These are phyloP conservation scores for Fusarium sambucinum DNA, from an alignment of 2,329 filamentous ascomycete genomes.

Conservation along the genomic window DNA sequence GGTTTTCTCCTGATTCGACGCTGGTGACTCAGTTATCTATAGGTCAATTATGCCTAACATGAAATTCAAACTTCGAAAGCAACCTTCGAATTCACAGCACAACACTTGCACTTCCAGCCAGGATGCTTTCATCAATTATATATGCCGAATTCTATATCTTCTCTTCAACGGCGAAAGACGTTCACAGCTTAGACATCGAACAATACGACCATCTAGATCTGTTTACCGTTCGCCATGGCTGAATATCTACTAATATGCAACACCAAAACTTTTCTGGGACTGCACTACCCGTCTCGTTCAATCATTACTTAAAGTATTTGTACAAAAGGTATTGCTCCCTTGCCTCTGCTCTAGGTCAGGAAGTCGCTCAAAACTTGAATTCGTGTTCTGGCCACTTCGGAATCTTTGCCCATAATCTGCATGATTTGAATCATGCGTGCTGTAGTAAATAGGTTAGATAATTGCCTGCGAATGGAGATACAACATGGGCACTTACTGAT, in stretches of 20 bases:
- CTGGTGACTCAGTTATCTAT: background rate
- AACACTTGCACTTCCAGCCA: background rate
- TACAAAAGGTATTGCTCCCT: background rate
- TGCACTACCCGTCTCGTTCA: slow-evolving; percentile 15
- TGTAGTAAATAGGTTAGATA: slow-evolving; percentile 47
- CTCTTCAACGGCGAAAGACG: background rate
- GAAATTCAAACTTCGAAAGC: slow-evolving; percentile 29
- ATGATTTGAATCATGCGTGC: slow-evolving; percentile 74
- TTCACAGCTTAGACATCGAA: background rate
- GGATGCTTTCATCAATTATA: background rate
- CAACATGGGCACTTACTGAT: slow-evolving; percentile 62
- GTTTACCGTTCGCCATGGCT: slow-evolving; percentile 15
- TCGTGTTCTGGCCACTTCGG: slow-evolving; percentile 69
- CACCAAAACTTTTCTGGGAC: background rate
- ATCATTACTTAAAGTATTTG: slow-evolving; percentile 16
- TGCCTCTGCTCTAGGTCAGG: slow-evolving; percentile 47
- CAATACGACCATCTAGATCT: slow-evolving; percentile 9
- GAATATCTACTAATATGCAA: background rate
- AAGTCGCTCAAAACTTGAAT: slow-evolving; percentile 70
- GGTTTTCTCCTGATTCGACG: background rate
- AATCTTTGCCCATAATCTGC: slow-evolving; percentile 69
- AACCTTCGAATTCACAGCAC: background rate
- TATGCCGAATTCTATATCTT: slow-evolving; percentile 14
- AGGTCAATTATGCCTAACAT: background rate
- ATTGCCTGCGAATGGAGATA: background rate